Base-by-base conservation (phyloP, 129 eudicot species). In the Scalesia atractyloides region DNA sequence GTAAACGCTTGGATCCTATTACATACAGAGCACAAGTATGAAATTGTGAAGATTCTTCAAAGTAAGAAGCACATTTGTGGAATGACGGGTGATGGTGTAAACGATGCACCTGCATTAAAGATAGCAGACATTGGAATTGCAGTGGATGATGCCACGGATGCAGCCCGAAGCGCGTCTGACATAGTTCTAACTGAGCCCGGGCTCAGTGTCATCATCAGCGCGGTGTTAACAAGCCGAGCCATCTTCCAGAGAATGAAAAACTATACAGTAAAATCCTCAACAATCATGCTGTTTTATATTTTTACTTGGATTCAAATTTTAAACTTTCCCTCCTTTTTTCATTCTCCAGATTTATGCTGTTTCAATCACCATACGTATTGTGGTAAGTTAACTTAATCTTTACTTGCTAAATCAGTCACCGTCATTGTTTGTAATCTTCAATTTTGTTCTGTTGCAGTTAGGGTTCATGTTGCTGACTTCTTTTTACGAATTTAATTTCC, bases 381-480 rank as follows among this genome's bases (percentile, higher is more conserved):
- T 84, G 70, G 87, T 80, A 76, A 84, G 84, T 72, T 68, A 30
- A 30, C 24, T 58, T 14, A 19, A 1, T 47, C 14, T 1, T 14
- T 58, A 68, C 30, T 68, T 68, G 18, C 51, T 17, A 68, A 30
- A 65, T 26, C 67, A 41, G 73, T 61, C 3, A 69, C 24, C 37
- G n/a, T 26, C 74, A 61, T 54, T 33, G 9, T 51, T 72, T 60
- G 52, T 18, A 66, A 59, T 74, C 34, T 48, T 46, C 26, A 24
- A 17, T 16, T 15, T 61, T 70, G 46, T 44, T 15, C 68, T 33
- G 3, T 71, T 78, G 86, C 80, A 82, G 89, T 64, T 85, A 69
- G 89, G 89, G 15, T 82, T 85, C 54, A 70, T 85, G 84, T 64
- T 85, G 81, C 77, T 85, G 69, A 82, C 89, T 19, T 78, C 82